Conservation (phyloP, 1,139 yeast species). For the Eremothecium sinecaudum region DNA sequence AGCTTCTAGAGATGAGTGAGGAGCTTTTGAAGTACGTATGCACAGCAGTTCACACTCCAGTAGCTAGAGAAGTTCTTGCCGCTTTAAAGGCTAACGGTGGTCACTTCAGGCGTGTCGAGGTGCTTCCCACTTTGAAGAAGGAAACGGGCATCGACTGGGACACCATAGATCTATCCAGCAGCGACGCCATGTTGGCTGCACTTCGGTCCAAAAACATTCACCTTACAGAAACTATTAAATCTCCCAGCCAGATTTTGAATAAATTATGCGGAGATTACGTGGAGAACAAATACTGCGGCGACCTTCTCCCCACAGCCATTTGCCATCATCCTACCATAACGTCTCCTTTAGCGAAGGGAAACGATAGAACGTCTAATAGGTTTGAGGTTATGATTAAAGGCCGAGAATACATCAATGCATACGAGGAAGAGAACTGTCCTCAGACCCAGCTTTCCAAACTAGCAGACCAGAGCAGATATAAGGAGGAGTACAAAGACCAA, state of each 20-base stretch:
- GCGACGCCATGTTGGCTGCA: conserved; percentile 32
- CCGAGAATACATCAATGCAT: conserved; percentile 82
- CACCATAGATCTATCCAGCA: conserved; percentile 27
- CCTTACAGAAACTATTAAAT: conserved; percentile 11
- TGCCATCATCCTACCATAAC: conserved; percentile 75
- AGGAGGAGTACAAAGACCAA: conserved; percentile 41
- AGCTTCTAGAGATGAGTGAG: conserved; percentile 62
- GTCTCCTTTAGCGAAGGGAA: conserved; percentile 74
- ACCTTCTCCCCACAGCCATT: conserved; percentile 54
- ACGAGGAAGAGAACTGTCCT: conserved; percentile 94
- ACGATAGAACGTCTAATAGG: conserved; percentile 32
- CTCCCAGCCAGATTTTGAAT: conserved; percentile 55
- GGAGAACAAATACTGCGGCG: conserved; percentile 46
- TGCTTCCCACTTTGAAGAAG: conserved; percentile 46
- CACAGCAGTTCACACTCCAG: conserved; percentile 6
- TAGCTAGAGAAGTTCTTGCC: conserved; percentile 38
- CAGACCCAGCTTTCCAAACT: conserved; percentile 55
- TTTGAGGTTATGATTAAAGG: conserved; percentile 80
- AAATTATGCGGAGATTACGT: conserved; percentile 50
- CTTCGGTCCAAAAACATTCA: conserved; percentile 8
- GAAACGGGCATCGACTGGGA: conserved; percentile 34
- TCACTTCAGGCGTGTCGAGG: conserved; percentile 40
- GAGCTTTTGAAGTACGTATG: conserved; percentile 39
- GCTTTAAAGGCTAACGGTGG: conserved; percentile 23
- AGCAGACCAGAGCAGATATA: conserved; percentile 42